A percentile compares a stretch with the other conserved stretches of the same genome.
These are phyloP conservation scores for Thelonectria rubi DNA, from an alignment of 2,329 filamentous ascomycete genomes.

Conservation along the genomic window DNA sequence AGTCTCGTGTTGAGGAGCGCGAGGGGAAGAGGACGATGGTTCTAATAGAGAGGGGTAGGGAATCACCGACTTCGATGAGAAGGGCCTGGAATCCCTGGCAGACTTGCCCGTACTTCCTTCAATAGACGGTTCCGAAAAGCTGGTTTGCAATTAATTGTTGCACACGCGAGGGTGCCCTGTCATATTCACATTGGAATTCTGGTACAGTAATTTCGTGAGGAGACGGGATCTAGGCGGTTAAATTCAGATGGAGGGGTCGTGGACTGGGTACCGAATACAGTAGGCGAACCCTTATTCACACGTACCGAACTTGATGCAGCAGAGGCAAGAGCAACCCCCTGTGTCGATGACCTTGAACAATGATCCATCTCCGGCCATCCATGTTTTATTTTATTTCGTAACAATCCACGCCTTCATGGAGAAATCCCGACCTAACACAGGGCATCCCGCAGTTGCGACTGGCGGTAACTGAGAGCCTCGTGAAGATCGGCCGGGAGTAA, in stretches of 20 bases:
- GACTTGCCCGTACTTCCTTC: not conserved
- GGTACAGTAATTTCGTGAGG: constrained; percentile 2
- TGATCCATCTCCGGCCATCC: too few relatives aligned
- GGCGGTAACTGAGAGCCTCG: constrained; percentile 2
- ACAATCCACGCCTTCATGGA: not conserved
- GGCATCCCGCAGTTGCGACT: not conserved
- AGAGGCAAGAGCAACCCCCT: not conserved
- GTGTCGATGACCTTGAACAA: not conserved
- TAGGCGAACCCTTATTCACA: not conserved
- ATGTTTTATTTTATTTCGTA: not conserved
- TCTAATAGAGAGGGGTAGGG: too few relatives aligned
- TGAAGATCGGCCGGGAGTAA: constrained; percentile 16
- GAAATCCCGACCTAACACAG: not conserved
- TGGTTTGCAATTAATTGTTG: not conserved
- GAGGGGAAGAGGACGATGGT: not conserved
- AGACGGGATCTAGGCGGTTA: not conserved
- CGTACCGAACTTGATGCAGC: not conserved
- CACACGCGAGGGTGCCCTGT: not conserved
- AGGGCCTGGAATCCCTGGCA: too few relatives aligned
- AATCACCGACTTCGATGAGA: too few relatives aligned
- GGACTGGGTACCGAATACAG: not conserved
- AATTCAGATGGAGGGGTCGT: not conserved
- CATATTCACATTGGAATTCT: not conserved
- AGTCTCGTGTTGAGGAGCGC: constrained; percentile 10
- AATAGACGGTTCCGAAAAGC: not conserved